phyloP scores from a whole-genome alignment of 305 asterid species.

The Fraxinus albicans region DNA sequence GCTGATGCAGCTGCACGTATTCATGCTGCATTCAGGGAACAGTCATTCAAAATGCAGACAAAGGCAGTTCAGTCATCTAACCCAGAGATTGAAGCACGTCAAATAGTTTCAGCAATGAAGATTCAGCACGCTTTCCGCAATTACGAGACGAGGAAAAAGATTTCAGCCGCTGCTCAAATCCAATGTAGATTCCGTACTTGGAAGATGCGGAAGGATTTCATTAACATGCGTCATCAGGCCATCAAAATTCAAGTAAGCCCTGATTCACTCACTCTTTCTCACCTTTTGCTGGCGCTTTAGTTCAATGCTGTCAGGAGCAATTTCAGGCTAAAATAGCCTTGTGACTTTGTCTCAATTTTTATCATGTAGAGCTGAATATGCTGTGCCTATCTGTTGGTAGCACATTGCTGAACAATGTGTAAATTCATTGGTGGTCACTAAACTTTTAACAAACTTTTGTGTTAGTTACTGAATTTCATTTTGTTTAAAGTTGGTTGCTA shows the following conservation, averaged over 20 bases:
- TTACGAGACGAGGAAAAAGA: conserved; percentile 61
- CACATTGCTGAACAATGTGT: background rate
- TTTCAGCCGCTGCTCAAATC: conserved; percentile 83
- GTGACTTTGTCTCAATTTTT: background rate
- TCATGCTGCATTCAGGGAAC: conserved; percentile 94
- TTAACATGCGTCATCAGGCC: conserved; percentile 83
- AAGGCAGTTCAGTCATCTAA: conserved; percentile 52
- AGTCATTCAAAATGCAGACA: conserved; percentile 52
- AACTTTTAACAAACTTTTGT: background rate
- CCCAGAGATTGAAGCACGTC: conserved; percentile 82
- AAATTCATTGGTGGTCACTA: background rate
- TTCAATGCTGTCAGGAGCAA: background rate
- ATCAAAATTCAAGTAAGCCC: conserved; percentile 77
- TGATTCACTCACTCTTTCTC: background rate
- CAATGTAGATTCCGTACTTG: conserved; percentile 83
- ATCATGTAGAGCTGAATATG: conserved; percentile 6
- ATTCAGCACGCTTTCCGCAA: conserved; percentile 95
- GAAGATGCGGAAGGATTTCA: conserved; percentile 83
- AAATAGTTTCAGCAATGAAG: conserved; percentile 89
- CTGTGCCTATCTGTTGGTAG: background rate
- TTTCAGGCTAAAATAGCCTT: background rate
- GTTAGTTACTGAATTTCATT: background rate
- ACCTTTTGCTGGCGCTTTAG: background rate
- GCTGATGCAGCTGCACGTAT: conserved; percentile 99
- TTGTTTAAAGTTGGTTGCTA: background rate